phyloP scores from a whole-genome alignment of 2,329 filamentous ascomycete genomes.

The Beauveria scarabaeidicola region DNA sequence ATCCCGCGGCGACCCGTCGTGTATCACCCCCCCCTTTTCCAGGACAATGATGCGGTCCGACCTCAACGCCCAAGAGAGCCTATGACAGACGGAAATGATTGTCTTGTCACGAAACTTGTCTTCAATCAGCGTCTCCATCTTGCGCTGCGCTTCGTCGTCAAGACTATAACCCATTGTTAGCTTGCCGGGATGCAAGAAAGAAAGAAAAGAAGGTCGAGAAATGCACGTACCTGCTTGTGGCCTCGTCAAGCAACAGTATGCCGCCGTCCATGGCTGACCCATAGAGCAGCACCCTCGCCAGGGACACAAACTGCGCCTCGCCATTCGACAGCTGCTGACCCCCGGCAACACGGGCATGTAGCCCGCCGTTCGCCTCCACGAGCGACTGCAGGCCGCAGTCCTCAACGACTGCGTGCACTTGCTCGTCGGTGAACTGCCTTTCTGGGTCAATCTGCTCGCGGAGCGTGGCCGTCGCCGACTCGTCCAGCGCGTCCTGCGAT shows the following conservation, averaged over 20 bases:
- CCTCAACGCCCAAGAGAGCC: neutral
- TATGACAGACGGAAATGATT: neutral
- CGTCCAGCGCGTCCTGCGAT: neutral
- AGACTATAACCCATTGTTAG: neutral
- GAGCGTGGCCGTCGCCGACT: neutral
- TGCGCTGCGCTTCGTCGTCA: neutral
- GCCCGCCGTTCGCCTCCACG: neutral
- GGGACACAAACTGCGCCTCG: neutral
- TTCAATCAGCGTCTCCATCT: neutral
- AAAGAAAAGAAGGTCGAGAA: too few species aligned
- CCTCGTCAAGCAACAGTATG: neutral
- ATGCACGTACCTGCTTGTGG: neutral
- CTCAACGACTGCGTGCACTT: neutral
- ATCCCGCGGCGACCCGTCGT: neutral
- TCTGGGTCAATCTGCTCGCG: neutral
- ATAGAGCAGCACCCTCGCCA: neutral
- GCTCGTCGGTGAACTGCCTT: neutral
- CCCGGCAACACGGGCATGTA: neutral
- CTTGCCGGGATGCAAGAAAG: neutral
- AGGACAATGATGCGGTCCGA: constrained; percentile 6
- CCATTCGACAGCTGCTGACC: neutral
- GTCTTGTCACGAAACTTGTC: neutral
- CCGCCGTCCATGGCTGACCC: neutral
- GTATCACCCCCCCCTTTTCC: neutral
- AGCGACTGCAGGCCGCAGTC: neutral